Evolutionary conservation across 495 filamentous ascomycete species (phyloP).

Genomic region (Tuber melanosporum): DNA sequence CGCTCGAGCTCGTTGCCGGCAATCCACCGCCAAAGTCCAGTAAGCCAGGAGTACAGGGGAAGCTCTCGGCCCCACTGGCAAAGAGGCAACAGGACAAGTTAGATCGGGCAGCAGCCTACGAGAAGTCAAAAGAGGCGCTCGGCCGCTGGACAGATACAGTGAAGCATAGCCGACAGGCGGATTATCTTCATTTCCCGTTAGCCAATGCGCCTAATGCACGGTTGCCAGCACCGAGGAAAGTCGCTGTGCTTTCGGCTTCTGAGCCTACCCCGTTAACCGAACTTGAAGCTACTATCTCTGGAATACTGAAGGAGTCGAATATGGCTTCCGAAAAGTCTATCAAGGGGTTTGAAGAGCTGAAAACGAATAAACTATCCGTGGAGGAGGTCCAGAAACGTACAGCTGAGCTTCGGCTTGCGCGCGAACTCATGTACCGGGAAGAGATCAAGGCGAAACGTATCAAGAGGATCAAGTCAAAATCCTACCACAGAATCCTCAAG

Average conservation of each 20-base stretch:
- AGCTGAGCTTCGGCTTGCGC: slow-evolving; percentile 66
- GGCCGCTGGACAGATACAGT: slow-evolving; percentile 90
- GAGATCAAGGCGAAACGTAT: slow-evolving; percentile 81
- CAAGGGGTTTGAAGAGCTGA: slow-evolving; percentile 62
- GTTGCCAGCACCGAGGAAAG: slow-evolving; percentile 48
- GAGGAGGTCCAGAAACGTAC: slow-evolving; percentile 68
- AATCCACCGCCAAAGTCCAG: slow-evolving; percentile 50
- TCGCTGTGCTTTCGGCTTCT: slow-evolving; percentile 40
- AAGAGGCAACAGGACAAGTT: slow-evolving; percentile 85
- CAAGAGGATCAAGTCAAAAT: slow-evolving; percentile 97
- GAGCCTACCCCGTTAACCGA: slow-evolving; percentile 64
- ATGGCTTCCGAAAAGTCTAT: slow-evolving; percentile 57
- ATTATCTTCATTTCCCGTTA: slow-evolving; percentile 86
- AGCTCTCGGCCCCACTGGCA: slow-evolving; percentile 74
- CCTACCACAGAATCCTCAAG: slow-evolving; percentile 83
- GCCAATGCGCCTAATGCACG: slow-evolving; percentile 59
- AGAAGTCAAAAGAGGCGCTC: slow-evolving; percentile 84
- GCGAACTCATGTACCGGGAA: slow-evolving; percentile 87
- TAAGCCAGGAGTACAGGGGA: slow-evolving; percentile 57
- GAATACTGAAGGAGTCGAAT: slow-evolving; percentile 69
- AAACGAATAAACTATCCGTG: slow-evolving; percentile 57
- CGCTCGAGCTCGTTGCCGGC: slow-evolving; percentile 59
- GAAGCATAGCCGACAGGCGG: slow-evolving; percentile 83
- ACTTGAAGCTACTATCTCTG: slow-evolving; percentile 74
- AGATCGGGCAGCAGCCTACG: slow-evolving; percentile 76